Evolutionary conservation across 169 alveolate genomes (phyloP).

Genomic region (Plasmodium vivax): DNA sequence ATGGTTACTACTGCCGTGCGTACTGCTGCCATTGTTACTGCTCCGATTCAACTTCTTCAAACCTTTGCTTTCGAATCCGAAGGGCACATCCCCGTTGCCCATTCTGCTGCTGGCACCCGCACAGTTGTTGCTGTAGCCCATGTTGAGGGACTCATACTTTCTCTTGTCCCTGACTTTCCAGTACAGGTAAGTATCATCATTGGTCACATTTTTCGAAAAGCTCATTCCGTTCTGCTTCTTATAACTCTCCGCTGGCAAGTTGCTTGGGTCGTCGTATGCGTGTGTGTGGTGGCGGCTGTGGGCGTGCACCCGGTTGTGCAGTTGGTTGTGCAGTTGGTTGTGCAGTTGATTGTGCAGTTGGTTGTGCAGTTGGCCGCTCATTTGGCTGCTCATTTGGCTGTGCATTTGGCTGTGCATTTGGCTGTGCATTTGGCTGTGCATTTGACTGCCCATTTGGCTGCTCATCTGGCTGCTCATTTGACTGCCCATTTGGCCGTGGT

Average conservation of each 20-base stretch:
- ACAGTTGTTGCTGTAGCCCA: neutral
- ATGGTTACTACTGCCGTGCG: neutral
- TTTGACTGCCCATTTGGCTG: neutral
- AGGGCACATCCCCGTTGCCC: neutral
- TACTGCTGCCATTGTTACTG: neutral
- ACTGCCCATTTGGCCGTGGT: neutral
- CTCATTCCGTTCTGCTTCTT: neutral
- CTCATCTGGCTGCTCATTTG: neutral
- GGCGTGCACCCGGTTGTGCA: neutral
- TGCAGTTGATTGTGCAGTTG: too few species aligned
- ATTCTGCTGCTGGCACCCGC: neutral
- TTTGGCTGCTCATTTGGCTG: neutral
- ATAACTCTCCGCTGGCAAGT: neutral
- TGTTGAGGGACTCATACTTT: neutral
- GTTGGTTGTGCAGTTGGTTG: too few species aligned
- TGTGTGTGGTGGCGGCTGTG: neutral
- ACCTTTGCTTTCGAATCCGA: neutral
- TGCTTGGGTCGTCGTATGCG: neutral
- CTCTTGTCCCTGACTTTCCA: constrained; percentile 27
- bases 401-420: neutral
- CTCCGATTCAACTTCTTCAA: neutral
- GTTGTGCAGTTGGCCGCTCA: too few species aligned
- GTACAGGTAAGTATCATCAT: constrained; percentile 3
- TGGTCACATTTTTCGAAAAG: neutral
- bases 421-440: neutral